A percentile compares a stretch with the other conserved stretches of the same genome.
Evolutionary conservation across 1,284 basidiomycete genomes (phyloP).

Genomic region (Vanrija sp.): DNA sequence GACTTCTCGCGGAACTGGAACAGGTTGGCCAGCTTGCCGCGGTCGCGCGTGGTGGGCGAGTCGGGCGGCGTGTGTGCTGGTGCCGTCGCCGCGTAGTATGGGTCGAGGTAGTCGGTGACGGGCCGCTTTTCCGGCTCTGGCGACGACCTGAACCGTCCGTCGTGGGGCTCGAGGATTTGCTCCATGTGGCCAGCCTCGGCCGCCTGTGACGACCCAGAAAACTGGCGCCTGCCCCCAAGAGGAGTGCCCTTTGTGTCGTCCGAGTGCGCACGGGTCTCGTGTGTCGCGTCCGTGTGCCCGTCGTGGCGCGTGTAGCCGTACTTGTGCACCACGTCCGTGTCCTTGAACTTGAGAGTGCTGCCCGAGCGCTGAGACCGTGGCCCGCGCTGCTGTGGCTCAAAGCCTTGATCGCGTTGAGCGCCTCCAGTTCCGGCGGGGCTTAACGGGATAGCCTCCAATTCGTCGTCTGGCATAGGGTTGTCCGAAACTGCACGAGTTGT

Average conservation of each 20-base stretch:
- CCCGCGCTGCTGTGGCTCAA: background rate
- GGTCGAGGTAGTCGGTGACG: constrained; percentile 9
- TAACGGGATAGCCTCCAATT: constrained; percentile 37
- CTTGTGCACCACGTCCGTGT: constrained; percentile 45
- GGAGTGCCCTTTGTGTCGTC: background rate
- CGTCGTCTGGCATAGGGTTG: constrained; percentile 43
- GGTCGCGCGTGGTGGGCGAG: background rate
- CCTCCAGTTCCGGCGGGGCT: background rate
- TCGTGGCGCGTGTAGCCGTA: constrained; percentile 35
- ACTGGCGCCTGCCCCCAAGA: background rate
- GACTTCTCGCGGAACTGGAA: constrained; percentile 6
- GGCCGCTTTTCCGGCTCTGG: background rate
- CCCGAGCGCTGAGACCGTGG: constrained; percentile 16
- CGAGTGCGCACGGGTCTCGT: constrained; percentile 26
- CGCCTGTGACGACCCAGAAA: no score
- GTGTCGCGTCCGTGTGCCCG: constrained; percentile 25
- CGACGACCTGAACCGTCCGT: no score
- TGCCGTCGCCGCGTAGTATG: constrained; percentile 1
- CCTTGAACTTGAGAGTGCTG: constrained; percentile 42
- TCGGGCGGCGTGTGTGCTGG: background rate
- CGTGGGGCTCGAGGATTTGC: no score
- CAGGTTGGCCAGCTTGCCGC: constrained; percentile 5
- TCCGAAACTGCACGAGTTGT: constrained; percentile 36
- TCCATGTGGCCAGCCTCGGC: no score
- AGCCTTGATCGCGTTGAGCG: background rate